Evolutionary conservation across 306 rosid species (phyloP).

Genomic region (Quercus mongolica): DNA sequence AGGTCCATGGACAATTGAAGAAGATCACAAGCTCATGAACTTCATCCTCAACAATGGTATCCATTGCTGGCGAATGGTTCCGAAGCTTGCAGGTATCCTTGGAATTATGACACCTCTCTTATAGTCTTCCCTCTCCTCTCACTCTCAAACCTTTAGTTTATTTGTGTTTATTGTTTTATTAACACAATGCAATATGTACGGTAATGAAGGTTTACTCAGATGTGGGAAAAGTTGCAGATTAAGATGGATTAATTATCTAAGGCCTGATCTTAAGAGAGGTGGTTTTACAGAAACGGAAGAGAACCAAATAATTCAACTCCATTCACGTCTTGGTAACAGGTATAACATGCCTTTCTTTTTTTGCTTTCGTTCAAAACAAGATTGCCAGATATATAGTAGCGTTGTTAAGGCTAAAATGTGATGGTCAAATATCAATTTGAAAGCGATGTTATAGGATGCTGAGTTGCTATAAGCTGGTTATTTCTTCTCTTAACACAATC

Average conservation of each 20-base stretch:
- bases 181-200: conserved; percentile 15
- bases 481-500: conserved; percentile 7
- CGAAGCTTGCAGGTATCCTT: conserved; percentile 87
- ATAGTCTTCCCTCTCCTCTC: not conserved
- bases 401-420: not conserved
- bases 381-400: not conserved
- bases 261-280: conserved; percentile 98
- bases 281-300: conserved; percentile 83
- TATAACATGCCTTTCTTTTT: conserved; percentile 13
- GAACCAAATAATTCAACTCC: conserved; percentile 83
- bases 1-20: conserved; percentile 98
- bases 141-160: not conserved
- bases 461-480: not conserved
- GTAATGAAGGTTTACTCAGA: conserved; percentile 67
- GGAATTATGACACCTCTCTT: not conserved
- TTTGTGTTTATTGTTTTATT: conserved; percentile 10
- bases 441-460: not conserved
- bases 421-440: not conserved
- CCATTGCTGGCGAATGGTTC: conserved; percentile 94
- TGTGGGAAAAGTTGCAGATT: conserved; percentile 97
- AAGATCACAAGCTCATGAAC: conserved; percentile 83
- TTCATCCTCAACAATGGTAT: conserved; percentile 94
- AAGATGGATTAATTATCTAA: conserved; percentile 93
- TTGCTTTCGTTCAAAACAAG: not conserved
- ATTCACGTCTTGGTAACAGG: conserved; percentile 91